These are phyloP conservation scores for Coniosporium tulheliwenetii DNA, from an alignment of 2,329 filamentous ascomycete genomes.

Conservation along the genomic window DNA sequence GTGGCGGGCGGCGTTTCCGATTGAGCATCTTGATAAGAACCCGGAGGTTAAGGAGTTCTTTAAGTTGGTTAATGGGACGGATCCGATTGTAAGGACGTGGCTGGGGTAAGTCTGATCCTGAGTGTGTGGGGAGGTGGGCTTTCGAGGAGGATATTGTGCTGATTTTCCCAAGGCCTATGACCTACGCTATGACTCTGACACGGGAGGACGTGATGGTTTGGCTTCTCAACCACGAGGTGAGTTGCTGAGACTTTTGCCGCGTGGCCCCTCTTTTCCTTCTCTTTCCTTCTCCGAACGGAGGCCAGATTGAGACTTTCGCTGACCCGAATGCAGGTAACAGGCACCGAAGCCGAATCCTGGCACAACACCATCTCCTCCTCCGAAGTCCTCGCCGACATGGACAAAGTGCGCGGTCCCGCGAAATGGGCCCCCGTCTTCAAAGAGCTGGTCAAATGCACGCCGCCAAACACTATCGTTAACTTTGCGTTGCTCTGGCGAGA, in stretches of 20 bases:
- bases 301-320: background rate
- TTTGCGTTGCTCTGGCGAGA: slow-evolving; percentile 33
- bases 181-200: slow-evolving; percentile 29
- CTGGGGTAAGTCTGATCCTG: slow-evolving; percentile 13
- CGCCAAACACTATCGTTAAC: slow-evolving; percentile 31
- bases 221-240: slow-evolving; percentile 33
- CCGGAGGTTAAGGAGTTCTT: slow-evolving; percentile 31
- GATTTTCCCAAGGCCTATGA: slow-evolving; percentile 5
- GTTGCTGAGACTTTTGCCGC: too few relatives aligned
- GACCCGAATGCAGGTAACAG: slow-evolving; percentile 19
- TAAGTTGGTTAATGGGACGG: slow-evolving; percentile 4
- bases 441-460: slow-evolving; percentile 26
- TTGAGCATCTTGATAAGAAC: slow-evolving; percentile 27
- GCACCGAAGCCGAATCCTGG: slow-evolving; percentile 29
- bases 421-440: slow-evolving; percentile 31
- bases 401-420: slow-evolving; percentile 24
- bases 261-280: too few relatives aligned
- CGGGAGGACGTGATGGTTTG: slow-evolving; percentile 32
- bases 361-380: slow-evolving; percentile 29
- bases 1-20: slow-evolving; percentile 16
- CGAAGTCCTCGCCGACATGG: slow-evolving; percentile 29
- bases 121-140: background rate
- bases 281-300: background rate
- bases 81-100: slow-evolving; percentile 30
- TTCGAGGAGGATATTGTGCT: background rate